These are phyloP conservation scores for Backusella luteola DNA, from an alignment of 192 early-diverging fungal genomes.

Conservation along the genomic window DNA sequence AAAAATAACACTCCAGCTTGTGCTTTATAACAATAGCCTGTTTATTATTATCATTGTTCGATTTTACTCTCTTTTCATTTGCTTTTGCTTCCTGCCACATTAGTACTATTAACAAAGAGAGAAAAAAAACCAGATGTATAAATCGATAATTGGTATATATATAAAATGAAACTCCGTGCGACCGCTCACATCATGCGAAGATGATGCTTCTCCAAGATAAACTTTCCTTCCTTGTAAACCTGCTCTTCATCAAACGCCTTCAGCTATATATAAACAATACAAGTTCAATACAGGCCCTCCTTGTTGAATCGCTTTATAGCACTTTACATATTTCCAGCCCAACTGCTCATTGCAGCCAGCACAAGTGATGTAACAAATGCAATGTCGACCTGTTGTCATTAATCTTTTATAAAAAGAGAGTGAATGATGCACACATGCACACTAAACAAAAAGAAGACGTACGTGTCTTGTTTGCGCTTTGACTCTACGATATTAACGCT, in stretches of 20 bases:
- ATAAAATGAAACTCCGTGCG: background rate
- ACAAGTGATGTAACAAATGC: conserved; percentile 69
- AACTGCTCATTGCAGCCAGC: conserved; percentile 45
- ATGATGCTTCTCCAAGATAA: conserved; percentile 64
- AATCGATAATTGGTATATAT: background rate
- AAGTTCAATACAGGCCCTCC: background rate
- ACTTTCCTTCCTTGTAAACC: conserved; percentile 79
- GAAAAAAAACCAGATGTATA: background rate
- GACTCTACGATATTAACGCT: background rate
- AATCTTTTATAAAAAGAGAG: conserved; percentile 37
- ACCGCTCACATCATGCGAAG: conserved; percentile 38
- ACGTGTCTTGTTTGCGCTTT: background rate
- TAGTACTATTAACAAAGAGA: conserved; percentile 8
- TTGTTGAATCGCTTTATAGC: background rate
- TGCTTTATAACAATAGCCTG: background rate
- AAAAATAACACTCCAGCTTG: background rate
- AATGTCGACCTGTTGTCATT: conserved; percentile 79
- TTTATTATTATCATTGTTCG: background rate
- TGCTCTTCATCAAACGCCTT: conserved; percentile 62
- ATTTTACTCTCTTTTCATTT: conserved; percentile 33
- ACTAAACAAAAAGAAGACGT: background rate
- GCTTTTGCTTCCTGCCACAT: conserved; percentile 36
- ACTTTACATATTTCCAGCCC: conserved; percentile 65
- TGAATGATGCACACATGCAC: no score
- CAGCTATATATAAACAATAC: conserved; percentile 28